These are phyloP conservation scores for Discostella stelligeroides DNA, from an alignment of 108 stramenopile genomes.

Conservation along the genomic window DNA sequence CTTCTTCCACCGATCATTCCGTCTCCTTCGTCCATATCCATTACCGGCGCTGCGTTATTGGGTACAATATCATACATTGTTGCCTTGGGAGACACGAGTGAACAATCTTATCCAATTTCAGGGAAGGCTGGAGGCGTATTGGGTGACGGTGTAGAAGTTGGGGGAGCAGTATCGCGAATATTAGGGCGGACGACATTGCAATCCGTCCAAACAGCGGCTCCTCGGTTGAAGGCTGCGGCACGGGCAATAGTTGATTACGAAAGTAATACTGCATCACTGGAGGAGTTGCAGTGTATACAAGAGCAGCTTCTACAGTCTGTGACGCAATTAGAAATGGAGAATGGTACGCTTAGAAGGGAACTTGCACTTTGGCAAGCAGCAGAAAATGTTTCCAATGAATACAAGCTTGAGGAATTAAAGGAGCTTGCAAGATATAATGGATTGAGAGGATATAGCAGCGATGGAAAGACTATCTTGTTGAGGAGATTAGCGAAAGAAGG, in stretches of 20 bases:
- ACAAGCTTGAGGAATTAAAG: conserved; percentile 48
- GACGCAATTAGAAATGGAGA: conserved; percentile 32
- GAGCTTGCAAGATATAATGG: conserved; percentile 34
- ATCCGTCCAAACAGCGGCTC: conserved; percentile 30
- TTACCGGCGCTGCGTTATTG: conserved; percentile 44
- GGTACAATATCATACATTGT: conserved; percentile 44
- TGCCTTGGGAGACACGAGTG: conserved; percentile 41
- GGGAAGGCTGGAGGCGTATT: conserved; percentile 15
- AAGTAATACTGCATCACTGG: conserved; percentile 21
- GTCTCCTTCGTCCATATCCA: conserved; percentile 43
- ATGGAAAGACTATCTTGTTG: conserved; percentile 46
- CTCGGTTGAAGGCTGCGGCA: conserved; percentile 42
- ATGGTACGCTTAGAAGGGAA: conserved; percentile 29
- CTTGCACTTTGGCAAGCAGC: conserved; percentile 37
- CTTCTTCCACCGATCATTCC: conserved; percentile 43
- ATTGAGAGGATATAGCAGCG: conserved; percentile 37
- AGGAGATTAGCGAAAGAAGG: conserved; percentile 45
- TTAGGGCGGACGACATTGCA: conserved; percentile 41
- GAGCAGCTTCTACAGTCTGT: conserved; percentile 19
- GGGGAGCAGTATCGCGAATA: conserved; percentile 45
- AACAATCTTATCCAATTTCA: conserved; percentile 33
- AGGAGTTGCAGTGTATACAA: conserved; percentile 24
- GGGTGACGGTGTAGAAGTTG: conserved; percentile 43
- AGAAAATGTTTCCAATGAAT: conserved; percentile 25
- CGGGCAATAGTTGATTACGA: conserved; percentile 45